Percentiles rank a stretch among this genome's conserved stretches.
Evolutionary conservation across 495 filamentous ascomycete species (phyloP).

Genomic region (Jackrogersella multiformis): DNA sequence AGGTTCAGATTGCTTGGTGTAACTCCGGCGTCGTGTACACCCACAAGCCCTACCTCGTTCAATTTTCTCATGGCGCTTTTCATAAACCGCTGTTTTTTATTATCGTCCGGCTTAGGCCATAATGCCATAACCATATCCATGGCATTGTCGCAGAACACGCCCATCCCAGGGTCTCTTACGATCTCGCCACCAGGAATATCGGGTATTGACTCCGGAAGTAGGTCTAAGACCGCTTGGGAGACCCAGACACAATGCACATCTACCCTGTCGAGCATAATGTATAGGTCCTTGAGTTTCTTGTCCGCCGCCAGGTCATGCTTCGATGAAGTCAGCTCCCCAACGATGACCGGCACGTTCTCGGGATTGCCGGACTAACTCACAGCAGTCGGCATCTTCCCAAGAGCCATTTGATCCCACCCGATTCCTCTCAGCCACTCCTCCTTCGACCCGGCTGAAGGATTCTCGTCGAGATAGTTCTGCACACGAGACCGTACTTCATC

Average conservation of each 20-base stretch:
- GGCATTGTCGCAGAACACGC: conserved; percentile 77
- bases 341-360: neutral
- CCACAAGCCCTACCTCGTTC: conserved; percentile 68
- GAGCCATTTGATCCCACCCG: conserved; percentile 71
- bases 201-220: conserved; percentile 62
- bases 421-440: conserved; percentile 68
- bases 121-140: conserved; percentile 66
- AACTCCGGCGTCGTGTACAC: conserved; percentile 70
- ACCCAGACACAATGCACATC: conserved; percentile 74
- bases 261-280: conserved; percentile 72
- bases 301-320: conserved; percentile 62
- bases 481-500: conserved; percentile 60
- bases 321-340: conserved; percentile 41
- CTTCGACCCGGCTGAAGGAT: conserved; percentile 53
- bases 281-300: conserved; percentile 58
- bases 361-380: conserved; percentile 52
- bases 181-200: conserved; percentile 68
- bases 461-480: conserved; percentile 52
- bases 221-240: conserved; percentile 64
- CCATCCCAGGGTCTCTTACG: conserved; percentile 62
- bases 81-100: conserved; percentile 59
- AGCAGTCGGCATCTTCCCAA: conserved; percentile 70
- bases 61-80: conserved; percentile 64
- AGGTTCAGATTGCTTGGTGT: conserved; percentile 59
- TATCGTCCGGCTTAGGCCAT: conserved; percentile 62